These are phyloP conservation scores for Ettlia oleoabundans DNA, from an alignment of 139 green algal genomes.

Conservation along the genomic window DNA sequence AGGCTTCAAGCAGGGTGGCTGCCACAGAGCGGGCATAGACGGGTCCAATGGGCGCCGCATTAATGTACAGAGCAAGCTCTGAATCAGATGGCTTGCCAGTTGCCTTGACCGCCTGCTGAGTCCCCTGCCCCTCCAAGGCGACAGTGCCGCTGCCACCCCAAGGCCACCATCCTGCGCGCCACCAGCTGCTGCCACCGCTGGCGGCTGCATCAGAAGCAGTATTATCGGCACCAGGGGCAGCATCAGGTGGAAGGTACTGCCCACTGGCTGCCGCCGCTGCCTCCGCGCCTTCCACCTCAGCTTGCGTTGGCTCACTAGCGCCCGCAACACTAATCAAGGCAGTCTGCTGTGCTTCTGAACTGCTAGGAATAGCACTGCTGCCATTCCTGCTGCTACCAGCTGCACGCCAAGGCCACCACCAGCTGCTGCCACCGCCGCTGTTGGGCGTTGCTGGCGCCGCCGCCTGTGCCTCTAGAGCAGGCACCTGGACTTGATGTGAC, in stretches of 20 bases:
- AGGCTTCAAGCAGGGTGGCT: slow-evolving; percentile 51
- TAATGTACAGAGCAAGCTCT: slow-evolving; percentile 46
- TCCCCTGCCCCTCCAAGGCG: not conserved
- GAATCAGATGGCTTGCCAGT: slow-evolving; percentile 40
- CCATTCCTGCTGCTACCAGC: not conserved
- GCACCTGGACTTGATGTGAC: slow-evolving; percentile 39
- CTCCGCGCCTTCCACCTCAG: not conserved
- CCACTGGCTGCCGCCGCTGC: not conserved
- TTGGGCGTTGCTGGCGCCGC: slow-evolving; percentile 2
- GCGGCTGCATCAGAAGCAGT: not conserved
- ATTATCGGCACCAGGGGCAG: no score
- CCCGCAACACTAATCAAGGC: no score
- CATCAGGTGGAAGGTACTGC: not conserved
- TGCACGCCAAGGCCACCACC: not conserved
- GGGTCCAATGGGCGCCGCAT: slow-evolving; percentile 59
- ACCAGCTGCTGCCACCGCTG: slow-evolving; percentile 4
- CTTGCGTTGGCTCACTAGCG: not conserved
- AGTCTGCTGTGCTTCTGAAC: not conserved
- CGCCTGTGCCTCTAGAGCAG: slow-evolving; percentile 15
- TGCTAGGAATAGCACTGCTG: not conserved
- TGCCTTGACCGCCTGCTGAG: not conserved
- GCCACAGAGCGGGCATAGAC: slow-evolving; percentile 59
- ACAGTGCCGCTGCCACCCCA: not conserved
- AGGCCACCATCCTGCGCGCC: slow-evolving; percentile 2
- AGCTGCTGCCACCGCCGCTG: not conserved